Evolutionary conservation across 164 flowering plant species (phyloP).

Genomic region (Umbilicus rupestris): DNA sequence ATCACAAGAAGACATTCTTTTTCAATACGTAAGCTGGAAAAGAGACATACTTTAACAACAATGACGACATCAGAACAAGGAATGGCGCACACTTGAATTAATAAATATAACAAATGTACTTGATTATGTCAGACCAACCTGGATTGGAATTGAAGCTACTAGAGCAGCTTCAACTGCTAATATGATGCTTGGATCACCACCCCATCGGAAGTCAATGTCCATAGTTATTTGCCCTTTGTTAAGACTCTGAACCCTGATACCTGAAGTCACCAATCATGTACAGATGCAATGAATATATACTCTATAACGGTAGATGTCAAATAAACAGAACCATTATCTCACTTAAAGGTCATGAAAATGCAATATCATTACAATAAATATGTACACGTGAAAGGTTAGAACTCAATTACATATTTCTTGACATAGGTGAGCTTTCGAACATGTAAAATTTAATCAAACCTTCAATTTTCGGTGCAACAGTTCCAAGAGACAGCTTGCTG

Average conservation of each 20-base stretch:
- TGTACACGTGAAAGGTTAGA: not conserved
- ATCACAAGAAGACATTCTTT: not conserved
- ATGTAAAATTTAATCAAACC: slow-evolving; percentile 27
- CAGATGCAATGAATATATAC: slow-evolving; percentile 12
- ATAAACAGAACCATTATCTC: not conserved
- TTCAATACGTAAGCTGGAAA: not conserved
- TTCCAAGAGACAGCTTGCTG: slow-evolving; percentile 82
- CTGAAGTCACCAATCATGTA: slow-evolving; percentile 29
- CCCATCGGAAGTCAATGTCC: slow-evolving; percentile 97
- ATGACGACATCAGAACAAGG: not conserved
- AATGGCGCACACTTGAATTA: not conserved
- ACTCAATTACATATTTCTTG: not conserved
- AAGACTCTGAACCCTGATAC: slow-evolving; percentile 90
- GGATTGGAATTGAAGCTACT: slow-evolving; percentile 93
- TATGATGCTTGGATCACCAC: slow-evolving; percentile 95
- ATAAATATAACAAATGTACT: not conserved
- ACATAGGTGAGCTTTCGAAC: not conserved
- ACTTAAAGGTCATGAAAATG: not conserved
- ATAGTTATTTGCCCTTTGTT: slow-evolving; percentile 94
- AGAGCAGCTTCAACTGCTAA: slow-evolving; percentile 92
- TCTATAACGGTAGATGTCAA: not conserved
- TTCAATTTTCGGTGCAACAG: slow-evolving; percentile 94
- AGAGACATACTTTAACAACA: not conserved
- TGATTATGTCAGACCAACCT: slow-evolving; percentile 35
- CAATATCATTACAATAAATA: not conserved